Conservation (phyloP, 148 eudicot genomes). For the Beta vulgaris region DNA sequence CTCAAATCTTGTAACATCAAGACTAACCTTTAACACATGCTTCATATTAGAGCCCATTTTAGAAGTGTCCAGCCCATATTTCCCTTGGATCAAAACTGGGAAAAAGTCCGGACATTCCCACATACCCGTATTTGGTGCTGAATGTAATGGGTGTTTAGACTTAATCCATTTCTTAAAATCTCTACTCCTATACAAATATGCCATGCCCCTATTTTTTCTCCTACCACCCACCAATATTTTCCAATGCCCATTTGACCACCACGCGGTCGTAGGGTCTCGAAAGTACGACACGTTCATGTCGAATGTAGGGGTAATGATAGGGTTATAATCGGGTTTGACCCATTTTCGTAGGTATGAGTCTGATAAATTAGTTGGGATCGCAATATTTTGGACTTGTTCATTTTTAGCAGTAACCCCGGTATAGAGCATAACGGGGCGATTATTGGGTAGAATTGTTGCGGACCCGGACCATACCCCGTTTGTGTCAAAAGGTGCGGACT, state of each 20-base stretch:
- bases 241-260: conserved; percentile 50
- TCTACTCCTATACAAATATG: conserved; percentile 51
- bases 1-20: conserved; percentile 66
- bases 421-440: conserved; percentile 57
- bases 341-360: conserved; percentile 69
- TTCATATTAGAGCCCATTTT: conserved; percentile 32
- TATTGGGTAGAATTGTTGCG: conserved; percentile 47
- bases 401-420: conserved; percentile 45
- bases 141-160: conserved; percentile 63
- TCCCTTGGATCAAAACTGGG: conserved; percentile 42
- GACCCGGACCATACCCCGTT: conserved; percentile 76
- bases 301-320: conserved; percentile 39
- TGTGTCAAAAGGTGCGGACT: conserved; percentile 49
- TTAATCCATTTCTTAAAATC: conserved; percentile 57
- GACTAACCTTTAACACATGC: conserved; percentile 72
- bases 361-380: conserved; percentile 54
- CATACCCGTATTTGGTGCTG: conserved; percentile 45
- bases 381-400: conserved; percentile 70
- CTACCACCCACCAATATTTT: conserved; percentile 53
- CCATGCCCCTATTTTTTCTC: conserved; percentile 47
- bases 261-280: conserved; percentile 78
- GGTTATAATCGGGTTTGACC: conserved; percentile 81
- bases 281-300: conserved; percentile 47
- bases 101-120: conserved; percentile 91
- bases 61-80: conserved; percentile 53